phyloP scores from a whole-genome alignment of 1,139 yeast species.

The Nadsonia starkeyi-henricii region DNA sequence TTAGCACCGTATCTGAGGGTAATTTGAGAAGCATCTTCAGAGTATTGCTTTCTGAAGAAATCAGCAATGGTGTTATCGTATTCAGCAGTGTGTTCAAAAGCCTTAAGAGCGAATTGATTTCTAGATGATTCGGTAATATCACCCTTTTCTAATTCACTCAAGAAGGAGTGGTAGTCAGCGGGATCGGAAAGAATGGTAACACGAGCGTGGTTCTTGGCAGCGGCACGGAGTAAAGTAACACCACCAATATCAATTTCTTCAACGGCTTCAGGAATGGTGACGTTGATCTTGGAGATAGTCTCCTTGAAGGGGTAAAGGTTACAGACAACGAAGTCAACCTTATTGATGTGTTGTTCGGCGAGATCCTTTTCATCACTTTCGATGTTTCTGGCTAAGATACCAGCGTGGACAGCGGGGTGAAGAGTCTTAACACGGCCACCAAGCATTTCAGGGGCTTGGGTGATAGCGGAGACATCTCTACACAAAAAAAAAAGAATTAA shows the following conservation, averaged over 20 bases:
- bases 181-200: constrained; percentile 94
- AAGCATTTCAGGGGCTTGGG: constrained; percentile 97
- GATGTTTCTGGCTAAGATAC: constrained; percentile 85
- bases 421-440: constrained; percentile 97
- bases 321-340: constrained; percentile 93
- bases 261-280: constrained; percentile 92
- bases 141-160: constrained; percentile 70
- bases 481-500: background rate
- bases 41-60: constrained; percentile 92
- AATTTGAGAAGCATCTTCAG: constrained; percentile 78
- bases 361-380: constrained; percentile 84
- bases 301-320: constrained; percentile 96
- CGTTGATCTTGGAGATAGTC: constrained; percentile 89
- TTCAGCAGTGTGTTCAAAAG: constrained; percentile 96
- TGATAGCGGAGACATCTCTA: constrained; percentile 73
- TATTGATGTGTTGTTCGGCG: constrained; percentile 75
- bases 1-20: constrained; percentile 96
- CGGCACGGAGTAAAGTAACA: constrained; percentile 92
- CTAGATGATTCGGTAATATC: constrained; percentile 62
- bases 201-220: constrained; percentile 95
- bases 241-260: constrained; percentile 99
- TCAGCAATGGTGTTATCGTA: constrained; percentile 93
- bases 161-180: constrained; percentile 71
- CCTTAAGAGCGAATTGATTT: constrained; percentile 82
- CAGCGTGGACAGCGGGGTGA: constrained; percentile 98